Percentiles rank a stretch among this genome's conserved stretches.
Evolutionary conservation across 164 flowering plant genomes (phyloP).

Genomic region (Akebia trifoliata): DNA sequence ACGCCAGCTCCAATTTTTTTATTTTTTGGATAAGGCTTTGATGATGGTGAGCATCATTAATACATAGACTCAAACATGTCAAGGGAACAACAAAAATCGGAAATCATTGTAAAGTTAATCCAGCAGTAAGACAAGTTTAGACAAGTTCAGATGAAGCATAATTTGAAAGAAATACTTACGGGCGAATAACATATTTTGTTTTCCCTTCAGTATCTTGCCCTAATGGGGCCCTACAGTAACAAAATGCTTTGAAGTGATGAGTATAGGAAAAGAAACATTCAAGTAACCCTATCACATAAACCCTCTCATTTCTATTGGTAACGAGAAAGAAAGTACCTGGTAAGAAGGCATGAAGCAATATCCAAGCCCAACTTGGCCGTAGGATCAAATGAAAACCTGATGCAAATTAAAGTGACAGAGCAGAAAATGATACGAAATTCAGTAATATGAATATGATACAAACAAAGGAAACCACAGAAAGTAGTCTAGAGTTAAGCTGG

Average conservation of each 20-base stretch:
- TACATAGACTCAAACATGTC: too few species aligned
- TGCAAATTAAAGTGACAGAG: constrained; percentile 21
- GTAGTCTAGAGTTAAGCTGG: too few species aligned
- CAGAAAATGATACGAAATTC: not conserved
- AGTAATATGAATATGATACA: not conserved
- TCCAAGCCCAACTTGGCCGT: constrained; percentile 74
- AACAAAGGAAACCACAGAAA: constrained; percentile 1
- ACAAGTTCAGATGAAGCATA: not conserved
- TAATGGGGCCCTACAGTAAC: constrained; percentile 64
- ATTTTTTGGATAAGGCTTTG: too few species aligned
- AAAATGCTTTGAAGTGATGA: constrained; percentile 8
- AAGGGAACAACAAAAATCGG: not conserved
- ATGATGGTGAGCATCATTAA: too few species aligned
- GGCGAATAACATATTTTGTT: constrained; percentile 83
- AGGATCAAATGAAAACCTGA: constrained; percentile 98
- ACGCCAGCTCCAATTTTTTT: too few species aligned
- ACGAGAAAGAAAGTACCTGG: constrained; percentile 49
- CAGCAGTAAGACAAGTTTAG: not conserved
- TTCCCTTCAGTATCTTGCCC: constrained; percentile 86
- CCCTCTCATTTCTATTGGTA: not conserved
- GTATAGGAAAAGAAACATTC: not conserved
- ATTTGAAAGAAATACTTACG: constrained; percentile 53
- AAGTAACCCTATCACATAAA: not conserved
- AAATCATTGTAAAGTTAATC: not conserved
- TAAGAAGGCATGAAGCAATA: constrained; percentile 85